These are phyloP conservation scores for Ramaria sp. DNA, from an alignment of 768 basidiomycete species.

Conservation along the genomic window DNA sequence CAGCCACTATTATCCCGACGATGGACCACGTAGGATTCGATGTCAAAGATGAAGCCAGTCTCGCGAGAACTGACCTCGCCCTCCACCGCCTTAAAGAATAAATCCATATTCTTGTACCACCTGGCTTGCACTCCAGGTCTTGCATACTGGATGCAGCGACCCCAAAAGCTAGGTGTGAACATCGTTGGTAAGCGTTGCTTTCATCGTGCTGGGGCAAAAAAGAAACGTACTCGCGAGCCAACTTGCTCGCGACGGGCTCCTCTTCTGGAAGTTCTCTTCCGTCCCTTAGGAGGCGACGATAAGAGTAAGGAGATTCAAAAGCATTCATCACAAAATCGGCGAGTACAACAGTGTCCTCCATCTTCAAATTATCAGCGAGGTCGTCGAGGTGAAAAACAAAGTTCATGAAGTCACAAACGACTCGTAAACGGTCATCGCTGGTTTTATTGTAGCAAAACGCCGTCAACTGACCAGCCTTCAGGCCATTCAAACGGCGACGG, in stretches of 20 bases:
- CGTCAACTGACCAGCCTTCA: constrained; percentile 57
- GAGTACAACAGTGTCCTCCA: constrained; percentile 10
- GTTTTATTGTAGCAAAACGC: constrained; percentile 52
- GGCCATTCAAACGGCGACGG: constrained; percentile 30
- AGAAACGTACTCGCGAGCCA: constrained; percentile 20
- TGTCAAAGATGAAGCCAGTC: constrained; percentile 29
- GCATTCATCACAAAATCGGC: constrained; percentile 21
- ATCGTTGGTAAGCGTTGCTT: not conserved
- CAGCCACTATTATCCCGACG: constrained; percentile 44
- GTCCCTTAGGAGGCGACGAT: constrained; percentile 12
- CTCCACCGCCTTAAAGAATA: not conserved
- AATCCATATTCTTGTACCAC: not conserved
- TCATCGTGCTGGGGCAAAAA: not conserved
- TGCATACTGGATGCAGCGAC: not conserved
- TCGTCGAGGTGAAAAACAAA: constrained; percentile 32
- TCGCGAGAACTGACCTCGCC: not conserved
- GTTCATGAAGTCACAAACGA: constrained; percentile 57
- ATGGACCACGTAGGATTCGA: constrained; percentile 41
- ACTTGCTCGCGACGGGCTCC: constrained; percentile 18
- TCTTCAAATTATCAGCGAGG: constrained; percentile 23
- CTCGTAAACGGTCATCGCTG: constrained; percentile 42
- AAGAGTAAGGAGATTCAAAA: constrained; percentile 17
- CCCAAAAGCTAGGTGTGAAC: not conserved
- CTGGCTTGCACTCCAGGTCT: not conserved
- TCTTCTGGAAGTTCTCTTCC: constrained; percentile 17